Evolutionary conservation across 2,329 filamentous ascomycete genomes (phyloP).

Genomic region (Talaromyces sp.): DNA sequence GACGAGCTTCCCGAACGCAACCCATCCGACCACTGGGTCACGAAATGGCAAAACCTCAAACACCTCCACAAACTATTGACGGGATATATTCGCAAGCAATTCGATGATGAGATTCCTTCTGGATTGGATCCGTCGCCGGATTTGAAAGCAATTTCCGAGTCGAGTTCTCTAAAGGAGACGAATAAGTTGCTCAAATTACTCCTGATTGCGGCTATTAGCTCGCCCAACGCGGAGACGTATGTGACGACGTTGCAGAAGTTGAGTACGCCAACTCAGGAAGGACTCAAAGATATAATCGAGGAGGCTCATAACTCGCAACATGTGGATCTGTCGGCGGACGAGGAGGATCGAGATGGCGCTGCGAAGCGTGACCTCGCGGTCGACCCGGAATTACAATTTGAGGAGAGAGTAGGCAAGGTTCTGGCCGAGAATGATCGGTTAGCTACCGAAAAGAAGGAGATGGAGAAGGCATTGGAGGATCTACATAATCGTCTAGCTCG

Average conservation of each 20-base stretch:
- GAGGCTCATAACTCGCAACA: conserved; percentile 41
- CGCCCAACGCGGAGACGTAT: conserved; percentile 52
- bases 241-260: conserved; percentile 46
- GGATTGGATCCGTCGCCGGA: conserved; percentile 41
- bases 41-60: conserved; percentile 47
- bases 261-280: conserved; percentile 40
- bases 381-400: conserved; percentile 44
- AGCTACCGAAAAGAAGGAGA: conserved; percentile 46
- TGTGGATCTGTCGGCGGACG: conserved; percentile 31
- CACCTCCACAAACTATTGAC: conserved; percentile 44
- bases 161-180: conserved; percentile 39
- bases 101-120: conserved; percentile 39
- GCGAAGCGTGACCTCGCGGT: conserved; percentile 33
- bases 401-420: conserved; percentile 45
- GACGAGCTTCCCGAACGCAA: conserved; percentile 44
- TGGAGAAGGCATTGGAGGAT: conserved; percentile 45
- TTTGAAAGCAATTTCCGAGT: conserved; percentile 44
- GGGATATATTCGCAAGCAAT: conserved; percentile 43
- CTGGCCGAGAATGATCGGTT: conserved; percentile 56
- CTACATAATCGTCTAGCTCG: conserved; percentile 58
- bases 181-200: conserved; percentile 58
- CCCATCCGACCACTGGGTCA: conserved; percentile 43
- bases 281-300: conserved; percentile 44
- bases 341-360: conserved; percentile 33
- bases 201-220: conserved; percentile 58